Conservation (phyloP, 371 early-diverging fungal genomes). For the Rhizopus microsporus region DNA sequence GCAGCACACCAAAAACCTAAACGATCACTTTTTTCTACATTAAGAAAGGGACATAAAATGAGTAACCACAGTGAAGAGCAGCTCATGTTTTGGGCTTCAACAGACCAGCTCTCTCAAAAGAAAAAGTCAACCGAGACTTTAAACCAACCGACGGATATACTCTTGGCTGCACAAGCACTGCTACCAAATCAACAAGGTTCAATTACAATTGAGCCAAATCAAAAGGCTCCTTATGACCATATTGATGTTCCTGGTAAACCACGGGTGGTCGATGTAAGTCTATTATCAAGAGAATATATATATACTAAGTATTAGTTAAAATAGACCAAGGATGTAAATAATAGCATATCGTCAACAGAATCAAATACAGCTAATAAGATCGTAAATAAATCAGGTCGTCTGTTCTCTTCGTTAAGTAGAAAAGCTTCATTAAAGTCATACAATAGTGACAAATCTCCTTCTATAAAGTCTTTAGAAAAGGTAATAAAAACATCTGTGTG, state of each 20-base stretch:
- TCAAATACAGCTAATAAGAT: constrained; percentile 12
- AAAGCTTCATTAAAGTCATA: constrained; percentile 28
- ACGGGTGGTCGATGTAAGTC: constrained; percentile 5
- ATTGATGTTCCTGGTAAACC: constrained; percentile 43
- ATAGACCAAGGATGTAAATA: constrained; percentile 8
- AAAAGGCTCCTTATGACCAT: constrained; percentile 34
- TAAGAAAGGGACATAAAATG: not conserved
- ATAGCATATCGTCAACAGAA: constrained; percentile 26
- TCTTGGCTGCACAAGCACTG: constrained; percentile 37
- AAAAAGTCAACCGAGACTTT: constrained; percentile 19
- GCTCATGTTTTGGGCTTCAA: constrained; percentile 12
- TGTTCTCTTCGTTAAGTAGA: constrained; percentile 32
- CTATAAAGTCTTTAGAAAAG: constrained; percentile 31
- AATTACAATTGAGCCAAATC: constrained; percentile 1
- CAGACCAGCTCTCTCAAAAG: constrained; percentile 6
- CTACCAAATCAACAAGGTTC: constrained; percentile 30
- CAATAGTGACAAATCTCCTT: constrained; percentile 19
- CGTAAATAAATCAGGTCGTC: constrained; percentile 18
- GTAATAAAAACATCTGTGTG: constrained; percentile 10
- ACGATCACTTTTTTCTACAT: constrained; percentile 13
- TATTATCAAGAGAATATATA: not conserved
- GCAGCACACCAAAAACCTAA: constrained; percentile 11
- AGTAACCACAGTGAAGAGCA: constrained; percentile 9
- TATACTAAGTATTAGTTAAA: not conserved
- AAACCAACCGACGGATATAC: constrained; percentile 28